Conservation (phyloP, 2,329 filamentous ascomycete genomes). For the Cyphellophora europaea region DNA sequence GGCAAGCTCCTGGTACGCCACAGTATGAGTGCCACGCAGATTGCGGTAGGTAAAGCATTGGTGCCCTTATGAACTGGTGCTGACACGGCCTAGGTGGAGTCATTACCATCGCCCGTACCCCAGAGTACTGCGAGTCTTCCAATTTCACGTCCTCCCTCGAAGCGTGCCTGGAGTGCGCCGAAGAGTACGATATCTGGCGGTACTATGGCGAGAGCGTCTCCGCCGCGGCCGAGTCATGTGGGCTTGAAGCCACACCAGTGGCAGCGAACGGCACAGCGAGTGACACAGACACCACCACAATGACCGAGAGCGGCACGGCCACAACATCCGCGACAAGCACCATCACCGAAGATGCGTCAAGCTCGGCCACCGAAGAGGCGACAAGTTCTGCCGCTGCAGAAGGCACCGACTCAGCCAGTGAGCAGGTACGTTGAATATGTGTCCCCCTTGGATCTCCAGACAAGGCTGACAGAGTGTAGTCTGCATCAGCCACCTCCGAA, state of each 20-base stretch:
- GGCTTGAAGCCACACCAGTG: slow-evolving; percentile 14
- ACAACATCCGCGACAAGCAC: too few species aligned
- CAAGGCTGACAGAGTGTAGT: too few species aligned
- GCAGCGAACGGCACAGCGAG: slow-evolving; percentile 7
- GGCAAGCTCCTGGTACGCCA: slow-evolving; percentile 20
- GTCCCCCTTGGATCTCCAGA: too few species aligned
- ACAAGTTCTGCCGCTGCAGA: too few species aligned
- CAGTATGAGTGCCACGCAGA: slow-evolving; percentile 26
- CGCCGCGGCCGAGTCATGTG: slow-evolving; percentile 25
- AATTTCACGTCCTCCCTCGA: slow-evolving; percentile 21
- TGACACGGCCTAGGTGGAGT: slow-evolving; percentile 17
- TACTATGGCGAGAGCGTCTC: slow-evolving; percentile 32
- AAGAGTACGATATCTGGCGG: slow-evolving; percentile 35
- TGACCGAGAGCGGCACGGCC: too few species aligned
- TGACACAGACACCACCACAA: too few species aligned
- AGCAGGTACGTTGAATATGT: too few species aligned
- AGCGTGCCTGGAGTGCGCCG: slow-evolving; percentile 33
- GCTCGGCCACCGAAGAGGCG: too few species aligned
- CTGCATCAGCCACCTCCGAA: too few species aligned
- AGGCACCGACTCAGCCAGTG: too few species aligned
- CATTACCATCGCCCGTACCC: slow-evolving; percentile 18
- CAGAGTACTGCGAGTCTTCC: slow-evolving; percentile 21
- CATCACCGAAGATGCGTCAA: too few species aligned
- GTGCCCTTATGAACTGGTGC: background rate
- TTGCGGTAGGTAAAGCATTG: slow-evolving; percentile 21